Evolutionary conservation across 805 yeast species (phyloP).

Genomic region (Kodamaea kaohsiungensis): DNA sequence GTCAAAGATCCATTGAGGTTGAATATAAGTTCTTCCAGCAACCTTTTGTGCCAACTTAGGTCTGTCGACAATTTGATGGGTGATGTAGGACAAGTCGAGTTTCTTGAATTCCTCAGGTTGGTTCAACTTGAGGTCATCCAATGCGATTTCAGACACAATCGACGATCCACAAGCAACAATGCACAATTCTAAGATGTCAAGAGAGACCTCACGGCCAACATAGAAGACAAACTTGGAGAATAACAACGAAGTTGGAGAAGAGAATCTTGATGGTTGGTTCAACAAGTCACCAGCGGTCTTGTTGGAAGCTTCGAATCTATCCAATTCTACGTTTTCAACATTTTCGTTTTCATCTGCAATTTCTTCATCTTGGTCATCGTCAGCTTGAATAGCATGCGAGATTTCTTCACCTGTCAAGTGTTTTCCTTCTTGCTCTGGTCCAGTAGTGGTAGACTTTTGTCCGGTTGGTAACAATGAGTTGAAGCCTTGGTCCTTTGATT

Average conservation of each 20-base stretch:
- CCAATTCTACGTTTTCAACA: conserved; percentile 45
- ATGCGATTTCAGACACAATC: conserved; percentile 80
- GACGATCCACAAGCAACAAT: conserved; percentile 85
- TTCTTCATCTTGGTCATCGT: conserved; percentile 36
- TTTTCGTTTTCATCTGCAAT: not conserved
- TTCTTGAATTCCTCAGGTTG: conserved; percentile 45
- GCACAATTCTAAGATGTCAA: conserved; percentile 86
- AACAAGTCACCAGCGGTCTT: conserved; percentile 70
- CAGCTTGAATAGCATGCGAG: conserved; percentile 55
- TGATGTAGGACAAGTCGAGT: conserved; percentile 65
- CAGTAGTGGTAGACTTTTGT: conserved; percentile 15
- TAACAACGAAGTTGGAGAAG: conserved; percentile 61
- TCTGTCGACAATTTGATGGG: conserved; percentile 94
- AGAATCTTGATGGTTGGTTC: conserved; percentile 59
- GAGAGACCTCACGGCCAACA: conserved; percentile 93
- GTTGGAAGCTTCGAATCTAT: conserved; percentile 64
- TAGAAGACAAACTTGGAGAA: conserved; percentile 78
- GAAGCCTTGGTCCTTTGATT: conserved; percentile 40
- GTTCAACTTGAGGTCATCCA: conserved; percentile 68
- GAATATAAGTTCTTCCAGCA: conserved; percentile 89
- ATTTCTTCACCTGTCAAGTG: conserved; percentile 43
- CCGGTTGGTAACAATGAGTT: conserved; percentile 39
- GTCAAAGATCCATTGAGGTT: conserved; percentile 98
- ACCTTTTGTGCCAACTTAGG: conserved; percentile 77
- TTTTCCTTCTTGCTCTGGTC: conserved; percentile 27